Evolutionary conservation across 306 rosid genomes (phyloP), one percentile per base, ranked within the genome.

Genomic region (Phaseolus lunatus): DNA sequence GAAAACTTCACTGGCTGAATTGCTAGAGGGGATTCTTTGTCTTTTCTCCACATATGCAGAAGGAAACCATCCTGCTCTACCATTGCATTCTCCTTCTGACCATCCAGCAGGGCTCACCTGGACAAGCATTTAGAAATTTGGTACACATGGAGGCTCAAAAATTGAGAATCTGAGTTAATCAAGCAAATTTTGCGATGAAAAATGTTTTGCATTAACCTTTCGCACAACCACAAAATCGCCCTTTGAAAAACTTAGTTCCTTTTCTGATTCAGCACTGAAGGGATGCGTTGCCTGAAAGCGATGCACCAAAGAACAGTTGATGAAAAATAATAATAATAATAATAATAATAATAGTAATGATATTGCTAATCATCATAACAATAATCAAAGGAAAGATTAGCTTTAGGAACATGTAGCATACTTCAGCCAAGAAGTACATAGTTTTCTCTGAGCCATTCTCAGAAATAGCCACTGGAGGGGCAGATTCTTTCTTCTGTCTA

Each of bases 21-120:
- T 82, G 57, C 19, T 76, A 52, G 97, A 81, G 13, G 97, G 96
- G 86, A 92, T 49, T 72, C 92, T 82, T 80, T 92, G 97, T 54
- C 97, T 90, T 88, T 86, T 95, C 91, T 91, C 97, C 47, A 92
- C 96, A 45, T 77, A 89, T 37, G 83, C 82, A 16, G 97, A 88
- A 67, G 99, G 98, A 86, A 95, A 95, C 99, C 99, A 95, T 65
- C 99, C 99, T 7, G 89, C 92, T 68, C 73, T 85, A 23, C 99
- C 97, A 35, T 86, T 90, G 87, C 94, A 92, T 85, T 95, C 97
- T 69, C 99, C 99, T 88, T 95, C 99, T 39, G 99, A 87, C 99
- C 99, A 95, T 53, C 99, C 99, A 50, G 97, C 54, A 58, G 85
- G 65, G 65, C 68, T 92, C 82, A 91, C 92, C 98, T 95, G 90